Percentiles rank a stretch among this genome's conserved stretches.
These are phyloP conservation scores for Leishmania mexicana DNA, from an alignment of 208 protist species.

Conservation along the genomic window DNA sequence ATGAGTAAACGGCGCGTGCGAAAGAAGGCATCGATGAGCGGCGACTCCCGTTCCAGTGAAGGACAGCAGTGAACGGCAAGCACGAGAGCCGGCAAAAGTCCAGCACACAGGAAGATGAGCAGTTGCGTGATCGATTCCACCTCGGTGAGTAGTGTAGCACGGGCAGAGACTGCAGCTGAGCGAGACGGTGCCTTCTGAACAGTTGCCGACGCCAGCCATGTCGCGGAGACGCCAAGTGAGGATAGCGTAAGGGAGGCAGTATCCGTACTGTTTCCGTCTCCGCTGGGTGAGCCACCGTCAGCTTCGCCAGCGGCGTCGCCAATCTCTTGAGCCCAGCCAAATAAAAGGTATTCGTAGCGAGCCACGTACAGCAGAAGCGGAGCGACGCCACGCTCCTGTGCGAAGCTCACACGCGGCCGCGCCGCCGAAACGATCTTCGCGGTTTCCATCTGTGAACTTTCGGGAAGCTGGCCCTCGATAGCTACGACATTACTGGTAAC, in stretches of 20 bases:
- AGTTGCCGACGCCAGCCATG: background rate
- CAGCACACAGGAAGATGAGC: conserved; percentile 15
- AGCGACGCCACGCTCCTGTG: background rate
- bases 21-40: conserved; percentile 12
- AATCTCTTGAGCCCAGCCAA: conserved; percentile 4
- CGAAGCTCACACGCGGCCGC: background rate
- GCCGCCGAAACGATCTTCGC: background rate
- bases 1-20: conserved; percentile 12
- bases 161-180: background rate
- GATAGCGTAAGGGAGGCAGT: background rate
- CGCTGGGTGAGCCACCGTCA: background rate
- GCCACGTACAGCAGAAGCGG: conserved; percentile 21
- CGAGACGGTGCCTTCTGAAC: background rate
- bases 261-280: background rate
- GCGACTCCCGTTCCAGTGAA: conserved; percentile 8
- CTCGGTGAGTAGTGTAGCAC: background rate
- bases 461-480: background rate
- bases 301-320: background rate
- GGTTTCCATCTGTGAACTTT: background rate
- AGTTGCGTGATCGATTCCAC: conserved; percentile 2
- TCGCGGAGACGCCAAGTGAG: conserved; percentile 6
- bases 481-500: background rate
- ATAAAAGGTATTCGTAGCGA: conserved; percentile 21
- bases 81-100: conserved; percentile 11
- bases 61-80: conserved; percentile 9